Percentiles rank a stretch among this genome's conserved stretches.
phyloP scores from a whole-genome alignment of 257 asterid species.

The Paulownia fortunei region DNA sequence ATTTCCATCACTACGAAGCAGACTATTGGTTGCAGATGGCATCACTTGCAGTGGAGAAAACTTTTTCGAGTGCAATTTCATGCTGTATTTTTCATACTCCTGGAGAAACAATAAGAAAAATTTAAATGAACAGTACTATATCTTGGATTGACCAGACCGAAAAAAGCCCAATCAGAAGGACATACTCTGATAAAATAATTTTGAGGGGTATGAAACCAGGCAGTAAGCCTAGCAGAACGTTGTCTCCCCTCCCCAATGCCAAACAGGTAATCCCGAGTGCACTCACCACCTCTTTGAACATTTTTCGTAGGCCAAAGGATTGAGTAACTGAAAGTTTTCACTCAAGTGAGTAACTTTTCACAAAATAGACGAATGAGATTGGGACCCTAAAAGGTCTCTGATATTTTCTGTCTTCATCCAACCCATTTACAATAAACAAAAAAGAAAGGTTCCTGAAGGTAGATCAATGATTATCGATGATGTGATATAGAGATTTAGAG shows the following conservation, averaged over 20 bases:
- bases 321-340: conserved; percentile 67
- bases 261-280: conserved; percentile 84
- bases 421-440: conserved; percentile 2
- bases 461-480: background rate
- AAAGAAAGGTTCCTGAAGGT: conserved; percentile 3
- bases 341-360: conserved; percentile 30
- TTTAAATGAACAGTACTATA: background rate
- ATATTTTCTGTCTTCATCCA: background rate
- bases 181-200: conserved; percentile 80
- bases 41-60: conserved; percentile 42
- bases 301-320: conserved; percentile 81
- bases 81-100: conserved; percentile 72
- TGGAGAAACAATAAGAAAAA: conserved; percentile 36
- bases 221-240: conserved; percentile 96
- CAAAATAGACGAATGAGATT: conserved; percentile 15
- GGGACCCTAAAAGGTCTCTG: background rate
- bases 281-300: conserved; percentile 73
- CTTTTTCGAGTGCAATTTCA: conserved; percentile 51
- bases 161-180: conserved; percentile 25
- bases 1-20: conserved; percentile 50
- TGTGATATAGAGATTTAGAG: background rate
- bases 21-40: conserved; percentile 51
- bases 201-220: conserved; percentile 95
- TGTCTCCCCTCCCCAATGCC: conserved; percentile 94
- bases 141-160: conserved; percentile 23